Percentiles rank a stretch among this genome's conserved stretches.
These are phyloP conservation scores for Ciborinia camelliae DNA, from an alignment of 2,329 filamentous ascomycete species.

Conservation along the genomic window DNA sequence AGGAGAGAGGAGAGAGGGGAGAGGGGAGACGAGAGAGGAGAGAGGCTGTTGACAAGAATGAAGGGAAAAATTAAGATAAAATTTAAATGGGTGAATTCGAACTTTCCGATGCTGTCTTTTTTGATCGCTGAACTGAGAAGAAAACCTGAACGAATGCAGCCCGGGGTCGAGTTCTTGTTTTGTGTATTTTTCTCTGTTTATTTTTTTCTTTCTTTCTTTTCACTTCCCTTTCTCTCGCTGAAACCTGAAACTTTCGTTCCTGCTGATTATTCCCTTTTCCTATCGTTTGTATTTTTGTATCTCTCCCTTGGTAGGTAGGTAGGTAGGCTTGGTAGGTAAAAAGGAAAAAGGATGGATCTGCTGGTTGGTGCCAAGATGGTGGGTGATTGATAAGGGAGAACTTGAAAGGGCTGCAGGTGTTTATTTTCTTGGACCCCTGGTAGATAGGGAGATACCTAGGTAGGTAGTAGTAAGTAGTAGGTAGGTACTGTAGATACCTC, in stretches of 20 bases:
- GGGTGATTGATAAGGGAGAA: background rate
- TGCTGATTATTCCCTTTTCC: background rate
- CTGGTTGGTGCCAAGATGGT: conserved; percentile 2
- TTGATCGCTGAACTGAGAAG: background rate
- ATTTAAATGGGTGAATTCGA: background rate
- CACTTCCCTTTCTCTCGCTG: background rate
- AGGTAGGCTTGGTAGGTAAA: no score
- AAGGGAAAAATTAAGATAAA: background rate
- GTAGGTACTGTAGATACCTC: no score
- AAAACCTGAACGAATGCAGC: background rate
- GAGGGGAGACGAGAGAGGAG: background rate
- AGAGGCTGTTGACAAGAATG: conserved; percentile 6
- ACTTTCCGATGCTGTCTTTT: conserved; percentile 2
- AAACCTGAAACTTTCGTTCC: background rate
- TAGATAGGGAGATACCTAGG: no score
- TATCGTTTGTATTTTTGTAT: background rate
- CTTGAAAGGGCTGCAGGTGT: background rate
- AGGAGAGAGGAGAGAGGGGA: background rate
- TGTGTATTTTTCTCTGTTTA: background rate
- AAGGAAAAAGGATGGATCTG: conserved; percentile 15
- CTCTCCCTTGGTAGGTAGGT: conserved; percentile 9
- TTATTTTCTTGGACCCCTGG: background rate
- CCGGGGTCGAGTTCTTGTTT: background rate
- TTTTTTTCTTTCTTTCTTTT: background rate
- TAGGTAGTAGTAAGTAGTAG: no score